Conservation (phyloP, 75 land plant genomes). For the Pinus taeda region DNA sequence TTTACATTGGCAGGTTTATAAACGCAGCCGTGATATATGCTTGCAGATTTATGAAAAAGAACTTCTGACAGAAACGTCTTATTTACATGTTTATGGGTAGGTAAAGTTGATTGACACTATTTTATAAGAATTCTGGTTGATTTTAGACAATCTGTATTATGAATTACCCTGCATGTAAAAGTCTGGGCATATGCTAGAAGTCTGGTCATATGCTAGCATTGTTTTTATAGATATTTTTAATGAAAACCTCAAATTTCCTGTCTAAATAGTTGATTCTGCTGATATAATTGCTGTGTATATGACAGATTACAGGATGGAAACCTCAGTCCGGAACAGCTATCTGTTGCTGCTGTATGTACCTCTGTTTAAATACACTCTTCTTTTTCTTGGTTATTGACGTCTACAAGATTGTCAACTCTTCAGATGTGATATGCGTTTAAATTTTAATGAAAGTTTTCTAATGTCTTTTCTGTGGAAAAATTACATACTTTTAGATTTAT, state of each 20-base stretch:
- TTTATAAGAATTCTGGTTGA: neutral
- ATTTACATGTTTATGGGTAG: slow-evolving; percentile 78
- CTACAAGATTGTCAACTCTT: too few relatives aligned
- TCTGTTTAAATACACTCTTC: neutral
- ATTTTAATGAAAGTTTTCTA: too few relatives aligned
- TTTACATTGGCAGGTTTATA: slow-evolving; percentile 63
- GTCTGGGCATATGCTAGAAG: neutral
- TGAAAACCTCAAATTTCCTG: neutral
- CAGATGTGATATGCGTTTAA: too few relatives aligned
- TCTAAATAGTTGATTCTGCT: neutral
- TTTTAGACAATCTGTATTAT: neutral
- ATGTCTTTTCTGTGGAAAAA: too few relatives aligned
- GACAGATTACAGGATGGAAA: slow-evolving; percentile 58
- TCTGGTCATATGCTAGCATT: neutral
- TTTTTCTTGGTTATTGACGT: neutral
- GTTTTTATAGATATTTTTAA: too few relatives aligned
- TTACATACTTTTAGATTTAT: too few relatives aligned
- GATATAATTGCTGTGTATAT: neutral
- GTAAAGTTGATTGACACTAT: neutral
- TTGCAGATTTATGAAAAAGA: slow-evolving; percentile 91
- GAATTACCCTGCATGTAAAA: neutral
- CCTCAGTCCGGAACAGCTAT: slow-evolving; percentile 68
- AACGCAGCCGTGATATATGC: slow-evolving; percentile 81
- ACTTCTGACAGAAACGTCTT: slow-evolving; percentile 75
- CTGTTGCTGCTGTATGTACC: slow-evolving; percentile 78